Evolutionary conservation across 2,329 filamentous ascomycete species (phyloP), one percentile per base, ranked within the genome.

Genomic region (Triangularia verruculosa): DNA sequence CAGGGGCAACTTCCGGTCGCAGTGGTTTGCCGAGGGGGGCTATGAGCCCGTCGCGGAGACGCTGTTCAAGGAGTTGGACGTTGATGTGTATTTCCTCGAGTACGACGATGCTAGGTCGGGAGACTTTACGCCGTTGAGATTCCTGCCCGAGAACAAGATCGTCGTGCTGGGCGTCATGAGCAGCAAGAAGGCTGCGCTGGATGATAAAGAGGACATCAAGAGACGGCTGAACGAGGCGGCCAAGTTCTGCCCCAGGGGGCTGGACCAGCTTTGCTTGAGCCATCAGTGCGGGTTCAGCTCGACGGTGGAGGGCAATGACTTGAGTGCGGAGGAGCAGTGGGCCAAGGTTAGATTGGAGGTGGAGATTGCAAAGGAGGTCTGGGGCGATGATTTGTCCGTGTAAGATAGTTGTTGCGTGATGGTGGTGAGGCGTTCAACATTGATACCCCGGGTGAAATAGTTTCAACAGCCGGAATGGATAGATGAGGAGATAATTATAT

Each of bases 71-170:
- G 80, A 83, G 62, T 77, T 85, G 57, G 78, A 84, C 69, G 82
- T 85, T 60, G 82, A 86, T 68, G 83, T 80, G 13, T 86, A 85
- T 74, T 86, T 85, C 75, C 79, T 86, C 69, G 83, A 86, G 73
- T 86, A 83, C 72, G 83, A 86, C 71, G 83, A 85, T 66, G 82
- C 82, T 30, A 78, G 83, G 1, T 81, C 78, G 0, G 83, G 83
- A 13, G 83, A 84, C 72, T 86, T 86, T 73, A 76, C 75, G 34
- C 83, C 83, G 1, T 76, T 86, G 62, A 74, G 82, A n/a, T 79
- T 81, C 71, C 74, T 86, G 57, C 83, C 83, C 3, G 78, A 77
- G 61, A 69, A 80, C 74, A 86, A 86, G 75, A 76, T 80, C 32
- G 83, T 86, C 13, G 82, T 86, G 9, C 74, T 86, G 30, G 83